These are phyloP conservation scores for Gossypium herbaceum DNA, from an alignment of 345 rosid genomes.

Conservation along the genomic window DNA sequence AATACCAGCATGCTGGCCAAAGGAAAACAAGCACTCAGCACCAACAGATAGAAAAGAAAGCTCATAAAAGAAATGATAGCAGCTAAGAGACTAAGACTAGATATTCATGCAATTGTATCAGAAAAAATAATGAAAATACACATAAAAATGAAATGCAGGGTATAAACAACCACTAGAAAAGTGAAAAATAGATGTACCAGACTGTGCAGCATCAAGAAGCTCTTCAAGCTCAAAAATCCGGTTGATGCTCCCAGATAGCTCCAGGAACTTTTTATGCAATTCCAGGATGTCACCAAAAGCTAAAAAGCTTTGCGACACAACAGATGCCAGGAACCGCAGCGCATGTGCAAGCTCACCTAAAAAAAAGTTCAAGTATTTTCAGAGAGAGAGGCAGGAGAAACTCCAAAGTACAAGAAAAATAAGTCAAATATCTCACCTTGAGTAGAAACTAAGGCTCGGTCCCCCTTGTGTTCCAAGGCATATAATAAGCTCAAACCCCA, in stretches of 20 bases:
- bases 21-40: not conserved
- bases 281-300: constrained; percentile 98
- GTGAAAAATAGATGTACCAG: constrained; percentile 43
- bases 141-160: not conserved
- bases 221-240: constrained; percentile 96
- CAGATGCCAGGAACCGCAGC: constrained; percentile 90
- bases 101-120: not conserved
- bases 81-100: not conserved
- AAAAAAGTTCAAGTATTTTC: constrained; percentile 14
- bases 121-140: not conserved
- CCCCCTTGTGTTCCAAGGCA: constrained; percentile 90
- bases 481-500: constrained; percentile 97
- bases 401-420: not conserved
- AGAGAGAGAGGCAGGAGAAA: not conserved
- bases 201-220: constrained; percentile 78
- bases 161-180: not conserved
- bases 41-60: not conserved
- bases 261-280: constrained; percentile 82
- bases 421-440: constrained; percentile 52
- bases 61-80: not conserved
- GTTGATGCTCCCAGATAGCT: constrained; percentile 88
- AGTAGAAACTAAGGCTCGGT: constrained; percentile 71
- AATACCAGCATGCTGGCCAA: not conserved
- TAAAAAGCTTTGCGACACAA: constrained; percentile 95
- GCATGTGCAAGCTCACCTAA: constrained; percentile 98